Base-by-base conservation (phyloP, 129 eudicot genomes). In the Flaveria robusta region DNA sequence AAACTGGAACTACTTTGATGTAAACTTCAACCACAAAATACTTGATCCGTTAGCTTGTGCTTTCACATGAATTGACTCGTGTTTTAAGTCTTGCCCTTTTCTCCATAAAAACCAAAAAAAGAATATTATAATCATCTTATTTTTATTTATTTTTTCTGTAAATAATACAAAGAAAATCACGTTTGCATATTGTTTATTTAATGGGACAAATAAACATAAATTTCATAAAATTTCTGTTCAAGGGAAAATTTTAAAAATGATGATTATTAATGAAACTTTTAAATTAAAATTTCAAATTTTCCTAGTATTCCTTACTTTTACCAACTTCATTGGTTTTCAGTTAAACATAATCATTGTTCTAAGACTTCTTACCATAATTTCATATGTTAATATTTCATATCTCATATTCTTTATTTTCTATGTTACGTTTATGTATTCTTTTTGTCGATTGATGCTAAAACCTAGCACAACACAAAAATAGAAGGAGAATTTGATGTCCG, bases 41-140 rank as follows among this genome's bases (percentile, higher is more conserved):
- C 75, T 80, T 14, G 79, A 80, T 74, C 84, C 74, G 84, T 80
- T 80, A 80, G 75, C 84, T 74, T 74, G 79, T 80, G 84, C 84
- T 80, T 74, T 80, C 84, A 68, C 59, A 68, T 80, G 84, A 74
- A 41, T 74, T 80, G 84, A 80, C 83, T 58, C 62, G 63, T 73
- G 79, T 80, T 72, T n/a, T 74, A 74, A 67, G 75, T 74, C 79
- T 73, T 74, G 59, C 74, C n/a, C 68, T 11, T 46, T 56, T 78
- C 64, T 70, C 41, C 49, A 66, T 72, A 73, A 63, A 64, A 58
- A 52, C 68, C 72, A 62, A 45, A 70, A 47, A 63, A 75, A 60
- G 2, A 26, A 27, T 11, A 60, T 59, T 59, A 59, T 59, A 22
- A 3, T 23, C 15, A 2, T 22, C n/a, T 58, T 5, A 34, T 34